These are phyloP conservation scores for Tulasnella sp. DNA, from an alignment of 768 basidiomycete genomes.

Conservation along the genomic window DNA sequence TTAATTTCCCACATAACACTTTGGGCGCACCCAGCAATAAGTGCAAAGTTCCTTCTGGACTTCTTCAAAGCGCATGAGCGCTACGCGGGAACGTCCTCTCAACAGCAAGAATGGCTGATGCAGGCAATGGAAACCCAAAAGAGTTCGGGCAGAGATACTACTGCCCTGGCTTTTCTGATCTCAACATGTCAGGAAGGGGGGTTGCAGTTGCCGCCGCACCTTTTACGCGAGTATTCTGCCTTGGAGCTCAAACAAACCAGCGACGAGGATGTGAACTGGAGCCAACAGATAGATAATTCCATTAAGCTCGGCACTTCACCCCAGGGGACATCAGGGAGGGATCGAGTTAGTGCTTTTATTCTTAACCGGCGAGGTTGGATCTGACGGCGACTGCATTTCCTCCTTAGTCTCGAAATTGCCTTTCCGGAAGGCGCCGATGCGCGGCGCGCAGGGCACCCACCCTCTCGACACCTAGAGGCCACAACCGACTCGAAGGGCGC, in stretches of 20 bases:
- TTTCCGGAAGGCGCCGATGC: neutral
- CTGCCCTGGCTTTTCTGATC: neutral
- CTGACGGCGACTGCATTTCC: neutral
- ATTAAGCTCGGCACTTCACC: neutral
- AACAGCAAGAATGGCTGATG: neutral
- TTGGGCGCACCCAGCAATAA: conserved; percentile 7
- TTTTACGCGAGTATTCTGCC: neutral
- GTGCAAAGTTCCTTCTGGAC: conserved; percentile 22
- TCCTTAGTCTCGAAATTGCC: neutral
- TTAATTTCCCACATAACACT: conserved; percentile 1
- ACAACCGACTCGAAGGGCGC: neutral
- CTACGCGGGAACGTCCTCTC: neutral
- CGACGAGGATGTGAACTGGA: neutral
- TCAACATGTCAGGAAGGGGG: neutral
- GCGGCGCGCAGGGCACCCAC: neutral
- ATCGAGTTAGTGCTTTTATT: neutral
- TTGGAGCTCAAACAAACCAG: neutral
- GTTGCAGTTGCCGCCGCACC: neutral
- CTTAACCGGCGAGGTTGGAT: neutral
- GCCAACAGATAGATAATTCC: neutral
- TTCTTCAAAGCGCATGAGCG: neutral
- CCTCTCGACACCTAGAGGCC: neutral
- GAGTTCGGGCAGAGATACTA: neutral
- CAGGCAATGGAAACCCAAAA: neutral
- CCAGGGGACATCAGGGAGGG: neutral